Evolutionary conservation across 345 rosid genomes (phyloP).

Genomic region (Trapa bicornis): DNA sequence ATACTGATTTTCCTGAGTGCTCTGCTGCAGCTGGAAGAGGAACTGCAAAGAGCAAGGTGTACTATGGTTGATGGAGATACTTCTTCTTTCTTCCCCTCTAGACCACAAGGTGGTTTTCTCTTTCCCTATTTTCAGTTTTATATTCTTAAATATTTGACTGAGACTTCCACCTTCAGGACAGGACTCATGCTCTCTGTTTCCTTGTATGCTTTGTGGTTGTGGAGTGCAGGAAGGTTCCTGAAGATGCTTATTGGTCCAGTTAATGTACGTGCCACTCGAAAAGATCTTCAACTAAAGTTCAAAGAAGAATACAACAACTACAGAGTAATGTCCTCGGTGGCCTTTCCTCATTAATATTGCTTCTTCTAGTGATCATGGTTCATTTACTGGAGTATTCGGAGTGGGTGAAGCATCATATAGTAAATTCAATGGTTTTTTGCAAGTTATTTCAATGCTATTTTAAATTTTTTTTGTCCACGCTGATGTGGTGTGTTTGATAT

Average conservation of each 20-base stretch:
- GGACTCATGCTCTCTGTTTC: background rate
- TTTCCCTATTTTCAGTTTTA: background rate
- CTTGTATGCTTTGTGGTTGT: background rate
- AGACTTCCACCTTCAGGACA: background rate
- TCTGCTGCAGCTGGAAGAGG: constrained; percentile 56
- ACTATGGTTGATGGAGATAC: constrained; percentile 71
- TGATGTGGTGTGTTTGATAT: background rate
- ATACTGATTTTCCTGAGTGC: background rate
- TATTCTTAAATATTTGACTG: background rate
- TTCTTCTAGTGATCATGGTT: constrained; percentile 39
- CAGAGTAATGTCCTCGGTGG: constrained; percentile 31
- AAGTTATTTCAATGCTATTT: background rate
- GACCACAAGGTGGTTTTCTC: constrained; percentile 38
- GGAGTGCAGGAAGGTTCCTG: constrained; percentile 43
- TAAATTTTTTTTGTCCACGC: background rate
- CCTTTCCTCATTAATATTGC: background rate
- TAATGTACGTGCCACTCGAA: constrained; percentile 78
- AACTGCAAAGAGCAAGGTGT: constrained; percentile 67
- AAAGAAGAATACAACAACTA: constrained; percentile 96
- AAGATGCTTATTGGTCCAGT: constrained; percentile 90
- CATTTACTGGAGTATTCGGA: background rate
- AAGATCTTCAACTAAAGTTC: constrained; percentile 79
- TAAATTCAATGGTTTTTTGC: too few relatives aligned
- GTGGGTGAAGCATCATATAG: background rate
- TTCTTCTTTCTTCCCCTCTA: constrained; percentile 64